Evolutionary conservation across 1,139 yeast genomes (phyloP), one percentile per base, ranked within the genome.

Genomic region (Saccharomyces hybrid): DNA sequence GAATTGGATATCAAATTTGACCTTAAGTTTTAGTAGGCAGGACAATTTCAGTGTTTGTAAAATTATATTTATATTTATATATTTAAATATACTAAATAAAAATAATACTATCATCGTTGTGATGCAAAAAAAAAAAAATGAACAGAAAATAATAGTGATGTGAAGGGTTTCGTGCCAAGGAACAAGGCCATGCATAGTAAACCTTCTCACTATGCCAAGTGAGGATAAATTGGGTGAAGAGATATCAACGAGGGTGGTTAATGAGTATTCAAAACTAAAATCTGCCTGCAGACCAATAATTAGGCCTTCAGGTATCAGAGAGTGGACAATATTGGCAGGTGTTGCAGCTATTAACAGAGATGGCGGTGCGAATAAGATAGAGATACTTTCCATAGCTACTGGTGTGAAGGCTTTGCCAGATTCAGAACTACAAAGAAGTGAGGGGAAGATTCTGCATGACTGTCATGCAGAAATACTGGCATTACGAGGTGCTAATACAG

Each of bases 251-350:
- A 48, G 61, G 3, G 78, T 77, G 4, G 49, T 70, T 6, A 57
- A 57, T 1, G 61, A 60, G 47, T 79, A 75, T 60, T 42, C 55
- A 11, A 57, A 58, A 41, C 68, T 78, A 14, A 76, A 75, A 2
- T 46, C 64, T 3, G 70, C 73, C 11, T 83, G 87, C 0, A 86
- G 82, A 64, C 95, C 96, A 0, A 63, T 67, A 0, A 60, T 65
- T 1, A 72, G 88, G 44, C 76, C 86, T 2, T 85, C 87, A 66
- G 90, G 89, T 0, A 73, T 74, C 0, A 66, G 70, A 47, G 97
- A 90, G 71, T 89, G 96, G 91, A 88, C 97, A 0, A 88, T 89
- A 0, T 62, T 90, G 26, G 89, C 96, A 0, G 86, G 93, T 0
- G 65, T 90, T 0, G 91, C 86, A 0, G 81, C 81, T 0, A 56